Conservation (phyloP, 2,329 filamentous ascomycete species). For the Hypoxylon sp. region DNA sequence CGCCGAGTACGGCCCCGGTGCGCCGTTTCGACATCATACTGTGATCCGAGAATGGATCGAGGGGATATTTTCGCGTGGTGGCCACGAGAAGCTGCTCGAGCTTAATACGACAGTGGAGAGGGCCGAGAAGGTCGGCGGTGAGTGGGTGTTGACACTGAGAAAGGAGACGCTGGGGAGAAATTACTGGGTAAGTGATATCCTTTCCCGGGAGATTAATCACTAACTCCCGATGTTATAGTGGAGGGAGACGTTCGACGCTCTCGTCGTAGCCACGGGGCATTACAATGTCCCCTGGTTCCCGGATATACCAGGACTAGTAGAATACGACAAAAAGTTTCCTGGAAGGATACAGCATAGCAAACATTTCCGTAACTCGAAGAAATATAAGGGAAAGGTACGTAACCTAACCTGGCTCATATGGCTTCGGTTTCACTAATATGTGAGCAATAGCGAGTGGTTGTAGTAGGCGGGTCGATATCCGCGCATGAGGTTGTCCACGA, state of each 20-base stretch:
- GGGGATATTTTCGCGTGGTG: constrained; percentile 54
- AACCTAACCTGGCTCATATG: neutral
- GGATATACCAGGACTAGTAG: constrained; percentile 68
- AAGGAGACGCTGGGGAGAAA: constrained; percentile 58
- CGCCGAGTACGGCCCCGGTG: constrained; percentile 64
- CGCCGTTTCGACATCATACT: constrained; percentile 70
- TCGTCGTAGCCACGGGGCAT: constrained; percentile 76
- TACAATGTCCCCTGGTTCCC: constrained; percentile 75
- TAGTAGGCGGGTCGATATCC: constrained; percentile 72
- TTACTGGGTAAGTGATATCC: constrained; percentile 47
- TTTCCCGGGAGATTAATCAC: too few relatives aligned
- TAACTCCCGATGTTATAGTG: constrained; percentile 43
- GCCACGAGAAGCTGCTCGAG: constrained; percentile 57
- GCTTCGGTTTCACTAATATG: constrained; percentile 11
- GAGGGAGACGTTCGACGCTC: constrained; percentile 69
- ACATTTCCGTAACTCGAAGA: constrained; percentile 68
- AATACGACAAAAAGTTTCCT: constrained; percentile 69
- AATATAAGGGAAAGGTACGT: constrained; percentile 54
- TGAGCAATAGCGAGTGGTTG: constrained; percentile 62
- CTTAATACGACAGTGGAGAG: constrained; percentile 72
- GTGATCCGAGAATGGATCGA: constrained; percentile 69
- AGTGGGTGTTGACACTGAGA: constrained; percentile 67
- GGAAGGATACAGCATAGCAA: constrained; percentile 76
- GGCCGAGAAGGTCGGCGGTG: constrained; percentile 61
- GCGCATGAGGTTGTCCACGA: constrained; percentile 71